Conservation (phyloP, 192 early-diverging fungal genomes). For the Rhizoclosmatium globosum region DNA sequence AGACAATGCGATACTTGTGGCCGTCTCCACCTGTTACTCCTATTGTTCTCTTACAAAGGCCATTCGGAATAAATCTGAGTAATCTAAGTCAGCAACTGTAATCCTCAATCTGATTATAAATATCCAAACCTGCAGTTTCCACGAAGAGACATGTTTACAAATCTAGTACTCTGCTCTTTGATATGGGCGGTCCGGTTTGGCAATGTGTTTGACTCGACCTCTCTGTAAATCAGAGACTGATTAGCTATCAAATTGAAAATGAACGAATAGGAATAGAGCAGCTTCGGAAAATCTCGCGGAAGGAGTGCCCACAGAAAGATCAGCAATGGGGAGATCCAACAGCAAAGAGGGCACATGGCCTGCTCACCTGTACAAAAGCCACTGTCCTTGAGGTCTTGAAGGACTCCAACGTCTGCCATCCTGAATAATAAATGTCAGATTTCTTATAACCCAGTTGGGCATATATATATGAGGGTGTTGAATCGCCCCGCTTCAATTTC, state of each 20-base stretch:
- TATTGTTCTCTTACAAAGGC: constrained; percentile 14
- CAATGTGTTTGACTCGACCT: background rate
- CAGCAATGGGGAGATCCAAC: background rate
- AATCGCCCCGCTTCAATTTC: background rate
- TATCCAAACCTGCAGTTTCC: background rate
- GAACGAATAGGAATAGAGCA: background rate
- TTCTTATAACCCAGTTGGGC: background rate
- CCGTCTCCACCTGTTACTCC: background rate
- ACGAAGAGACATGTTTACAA: constrained; percentile 11
- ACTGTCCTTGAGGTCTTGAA: constrained; percentile 7
- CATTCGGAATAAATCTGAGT: constrained; percentile 14
- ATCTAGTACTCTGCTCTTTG: background rate
- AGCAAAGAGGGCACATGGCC: background rate
- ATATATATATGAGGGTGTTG: background rate
- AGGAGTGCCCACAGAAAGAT: background rate
- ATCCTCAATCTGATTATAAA: too few relatives aligned
- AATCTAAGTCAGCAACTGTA: too few relatives aligned
- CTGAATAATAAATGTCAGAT: background rate
- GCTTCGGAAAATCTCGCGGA: background rate
- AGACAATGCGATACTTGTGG: background rate
- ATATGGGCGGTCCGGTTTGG: background rate
- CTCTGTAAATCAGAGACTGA: background rate
- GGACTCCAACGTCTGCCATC: constrained; percentile 4
- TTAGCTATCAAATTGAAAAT: background rate
- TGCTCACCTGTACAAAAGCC: background rate